Evolutionary conservation across 139 green algal species (phyloP), one percentile per base, ranked within the genome.

Genomic region (Chlorokybus atmophyticus): DNA sequence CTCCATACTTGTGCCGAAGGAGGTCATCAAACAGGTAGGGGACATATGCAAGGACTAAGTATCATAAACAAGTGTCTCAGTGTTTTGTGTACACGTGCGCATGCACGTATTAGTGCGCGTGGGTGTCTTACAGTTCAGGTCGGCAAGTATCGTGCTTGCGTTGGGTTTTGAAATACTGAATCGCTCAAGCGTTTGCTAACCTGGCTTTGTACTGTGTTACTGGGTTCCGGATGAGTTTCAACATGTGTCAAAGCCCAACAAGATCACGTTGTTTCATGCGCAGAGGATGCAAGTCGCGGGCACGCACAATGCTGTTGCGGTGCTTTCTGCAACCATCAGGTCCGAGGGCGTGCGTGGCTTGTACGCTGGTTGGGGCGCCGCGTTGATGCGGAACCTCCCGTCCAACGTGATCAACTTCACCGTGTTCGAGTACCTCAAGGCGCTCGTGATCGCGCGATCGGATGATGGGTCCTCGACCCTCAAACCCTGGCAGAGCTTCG

Each of bases 371-470:
- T 98, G 96, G 69, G 77, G 83, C 2, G 87, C 88, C 24, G 95
- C 96, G 75, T 70, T 98, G 52, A 67, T 96, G 38, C 77, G 91
- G 3, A 93, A 98, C 68, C 77, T 98, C 52, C 90, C 91, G 0
- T 95, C 95, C 67, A 93, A 98, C 53, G 86, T 92, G 42, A 90
- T 98, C 38, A 89, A 96, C 72, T 98, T 98, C 68, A 65, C 87
- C 23, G 62, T 21, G 21, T 73, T 65, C 57, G 64, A 73, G 48
- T 19, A 29, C 21, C n/a, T 65, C 30, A 60, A 63, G 5, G 25
- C 24, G 24, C 30, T 24, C 8, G 14, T n/a, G n/a, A n/a, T n/a
- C n/a, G 17, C 50, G 17, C 48, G 60, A 0, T 6, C 21, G 8
- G 17, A 21, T 10, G 48, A 5, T 17, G 56, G 58, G 0, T 1